Evolutionary conservation across 2,329 filamentous ascomycete species (phyloP).

Genomic region (Graphium sp.): DNA sequence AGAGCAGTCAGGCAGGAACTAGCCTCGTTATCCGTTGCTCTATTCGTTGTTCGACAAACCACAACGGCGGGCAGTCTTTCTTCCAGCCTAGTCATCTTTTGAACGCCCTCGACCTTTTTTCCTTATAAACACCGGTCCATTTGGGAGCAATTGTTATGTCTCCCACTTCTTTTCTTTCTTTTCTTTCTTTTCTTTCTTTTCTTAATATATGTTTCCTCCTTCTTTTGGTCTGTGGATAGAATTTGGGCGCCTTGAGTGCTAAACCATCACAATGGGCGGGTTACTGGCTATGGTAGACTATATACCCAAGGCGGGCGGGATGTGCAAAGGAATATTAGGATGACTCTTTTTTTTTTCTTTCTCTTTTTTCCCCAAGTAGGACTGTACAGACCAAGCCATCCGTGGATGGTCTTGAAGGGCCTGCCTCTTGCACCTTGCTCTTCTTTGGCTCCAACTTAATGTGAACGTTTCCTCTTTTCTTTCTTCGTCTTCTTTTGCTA

Average conservation of each 20-base stretch:
- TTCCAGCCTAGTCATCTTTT: background rate
- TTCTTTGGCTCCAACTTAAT: background rate
- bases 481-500: background rate
- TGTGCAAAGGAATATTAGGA: slow-evolving; percentile 1
- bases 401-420: too few relatives aligned
- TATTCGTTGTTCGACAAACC: background rate
- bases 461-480: background rate
- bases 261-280: background rate
- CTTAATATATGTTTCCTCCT: background rate
- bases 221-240: background rate
- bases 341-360: background rate
- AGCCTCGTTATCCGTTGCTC: background rate
- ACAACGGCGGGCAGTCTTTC: too few relatives aligned
- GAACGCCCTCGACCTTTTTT: background rate
- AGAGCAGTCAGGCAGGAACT: background rate
- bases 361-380: background rate
- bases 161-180: background rate
- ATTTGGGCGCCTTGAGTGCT: background rate
- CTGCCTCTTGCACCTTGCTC: background rate
- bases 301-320: background rate
- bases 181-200: background rate
- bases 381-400: too few relatives aligned
- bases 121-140: background rate
- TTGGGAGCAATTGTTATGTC: background rate
- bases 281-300: background rate